Percentiles rank a stretch among this genome's conserved stretches.
These are phyloP conservation scores for Neckera pumila DNA, from an alignment of 225 moss, liverwort and hornwort genomes.

Conservation along the genomic window DNA sequence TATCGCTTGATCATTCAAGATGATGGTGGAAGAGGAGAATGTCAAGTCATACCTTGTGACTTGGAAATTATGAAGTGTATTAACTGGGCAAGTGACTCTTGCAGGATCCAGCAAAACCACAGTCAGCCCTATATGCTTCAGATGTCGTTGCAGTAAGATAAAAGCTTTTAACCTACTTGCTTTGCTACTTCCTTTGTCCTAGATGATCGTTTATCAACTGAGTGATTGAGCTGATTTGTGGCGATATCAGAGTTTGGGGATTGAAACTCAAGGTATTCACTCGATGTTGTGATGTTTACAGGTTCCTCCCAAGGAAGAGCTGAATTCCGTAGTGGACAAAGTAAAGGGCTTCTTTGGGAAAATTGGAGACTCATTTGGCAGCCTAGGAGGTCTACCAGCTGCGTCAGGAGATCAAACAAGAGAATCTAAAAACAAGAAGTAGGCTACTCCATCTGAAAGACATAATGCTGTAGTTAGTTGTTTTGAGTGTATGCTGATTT, in stretches of 20 bases:
- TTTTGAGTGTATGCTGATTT: background rate
- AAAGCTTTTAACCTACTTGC: background rate
- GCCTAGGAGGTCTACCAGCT: conserved; percentile 31
- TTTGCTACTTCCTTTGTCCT: background rate
- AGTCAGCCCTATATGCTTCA: conserved; percentile 61
- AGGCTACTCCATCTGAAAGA: background rate
- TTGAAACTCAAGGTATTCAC: background rate
- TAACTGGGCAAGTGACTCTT: background rate
- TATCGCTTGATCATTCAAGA: background rate
- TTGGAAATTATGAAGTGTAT: background rate
- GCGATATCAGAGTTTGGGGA: background rate
- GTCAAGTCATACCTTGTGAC: background rate
- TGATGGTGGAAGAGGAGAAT: background rate
- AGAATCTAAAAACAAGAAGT: conserved; percentile 34
- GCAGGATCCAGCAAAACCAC: conserved; percentile 79
- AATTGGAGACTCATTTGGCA: conserved; percentile 83
- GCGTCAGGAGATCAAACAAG: conserved; percentile 14
- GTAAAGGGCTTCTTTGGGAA: conserved; percentile 77
- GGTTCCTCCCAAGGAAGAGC: conserved; percentile 77
- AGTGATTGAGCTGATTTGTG: background rate
- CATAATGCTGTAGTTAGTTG: background rate
- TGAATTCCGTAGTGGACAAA: conserved; percentile 81
- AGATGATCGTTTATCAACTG: background rate
- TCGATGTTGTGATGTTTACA: conserved; percentile 4
- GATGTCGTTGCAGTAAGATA: conserved; percentile 68